Evolutionary conservation across 2,329 filamentous ascomycete species (phyloP).

Genomic region (Metarhizium anisopliae): DNA sequence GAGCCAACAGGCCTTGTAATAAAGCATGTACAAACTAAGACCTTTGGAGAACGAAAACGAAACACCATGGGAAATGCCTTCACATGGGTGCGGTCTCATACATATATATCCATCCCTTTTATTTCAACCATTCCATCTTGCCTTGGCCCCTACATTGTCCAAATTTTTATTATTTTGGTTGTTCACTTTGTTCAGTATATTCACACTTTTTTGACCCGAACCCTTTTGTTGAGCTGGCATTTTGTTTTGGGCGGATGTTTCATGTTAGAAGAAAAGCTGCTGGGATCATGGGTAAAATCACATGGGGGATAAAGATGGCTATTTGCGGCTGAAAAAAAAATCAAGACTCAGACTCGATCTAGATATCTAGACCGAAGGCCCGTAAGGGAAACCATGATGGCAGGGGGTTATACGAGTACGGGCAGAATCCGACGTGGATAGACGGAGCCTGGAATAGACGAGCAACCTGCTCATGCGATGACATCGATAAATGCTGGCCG

Average conservation of each 20-base stretch:
- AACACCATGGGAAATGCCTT: neutral
- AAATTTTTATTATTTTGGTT: neutral
- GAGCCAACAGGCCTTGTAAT: constrained; percentile 17
- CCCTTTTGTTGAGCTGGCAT: constrained; percentile 5
- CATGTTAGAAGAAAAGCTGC: constrained; percentile 4
- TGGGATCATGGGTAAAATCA: neutral
- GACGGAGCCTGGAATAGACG: constrained; percentile 13
- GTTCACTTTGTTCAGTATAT: neutral
- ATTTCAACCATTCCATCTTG: neutral
- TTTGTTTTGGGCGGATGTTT: constrained; percentile 5
- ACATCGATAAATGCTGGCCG: neutral
- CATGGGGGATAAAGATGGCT: neutral
- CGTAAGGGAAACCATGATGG: neutral
- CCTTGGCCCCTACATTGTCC: neutral
- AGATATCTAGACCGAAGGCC: constrained; percentile 1
- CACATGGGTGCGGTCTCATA: neutral
- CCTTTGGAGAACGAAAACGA: neutral
- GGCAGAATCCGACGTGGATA: neutral
- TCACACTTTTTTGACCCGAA: neutral
- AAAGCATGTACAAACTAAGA: constrained; percentile 6
- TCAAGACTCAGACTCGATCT: neutral
- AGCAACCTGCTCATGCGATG: constrained; percentile 4
- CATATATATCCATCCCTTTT: neutral
- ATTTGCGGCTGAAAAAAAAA: neutral
- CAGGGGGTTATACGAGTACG: neutral